phyloP scores from a whole-genome alignment of 179 eudicot genomes.

The Gypsophila paniculata region DNA sequence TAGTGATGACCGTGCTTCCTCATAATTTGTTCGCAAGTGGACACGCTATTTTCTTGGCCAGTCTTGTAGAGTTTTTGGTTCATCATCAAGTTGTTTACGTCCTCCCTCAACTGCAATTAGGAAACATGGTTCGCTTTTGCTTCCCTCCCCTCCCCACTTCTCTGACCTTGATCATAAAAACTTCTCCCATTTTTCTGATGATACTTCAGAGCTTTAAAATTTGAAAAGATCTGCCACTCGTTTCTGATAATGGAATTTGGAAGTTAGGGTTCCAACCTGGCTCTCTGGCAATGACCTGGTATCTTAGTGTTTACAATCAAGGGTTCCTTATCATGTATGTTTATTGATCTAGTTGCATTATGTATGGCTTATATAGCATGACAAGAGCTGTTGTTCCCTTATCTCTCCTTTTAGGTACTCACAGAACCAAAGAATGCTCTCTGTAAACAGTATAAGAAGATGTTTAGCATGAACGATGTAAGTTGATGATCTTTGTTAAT shows the following conservation, averaged over 20 bases:
- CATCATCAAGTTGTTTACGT: no score
- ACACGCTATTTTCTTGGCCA: no score
- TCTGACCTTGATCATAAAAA: background rate
- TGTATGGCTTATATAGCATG: background rate
- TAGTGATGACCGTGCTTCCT: no score
- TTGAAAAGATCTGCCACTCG: background rate
- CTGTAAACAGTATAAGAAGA: conserved; percentile 78
- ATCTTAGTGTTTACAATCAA: background rate
- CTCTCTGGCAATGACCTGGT: background rate
- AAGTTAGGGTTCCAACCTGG: background rate
- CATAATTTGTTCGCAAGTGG: no score
- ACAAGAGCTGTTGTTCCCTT: background rate
- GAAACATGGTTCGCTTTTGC: no score
- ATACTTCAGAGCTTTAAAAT: background rate
- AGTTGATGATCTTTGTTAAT: conserved; percentile 25
- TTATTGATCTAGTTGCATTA: conserved; percentile 7
- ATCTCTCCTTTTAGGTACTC: conserved; percentile 50
- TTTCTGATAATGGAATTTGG: background rate
- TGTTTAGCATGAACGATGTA: conserved; percentile 84
- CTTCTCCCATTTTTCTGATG: background rate
- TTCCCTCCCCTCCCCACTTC: no score
- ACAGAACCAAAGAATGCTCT: conserved; percentile 90
- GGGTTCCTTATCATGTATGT: background rate
- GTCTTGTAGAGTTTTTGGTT: no score
- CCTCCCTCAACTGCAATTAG: background rate